Evolutionary conservation across 1,284 basidiomycete genomes (phyloP), one percentile per base, ranked within the genome.

Genomic region (Veloboletus limbatus): DNA sequence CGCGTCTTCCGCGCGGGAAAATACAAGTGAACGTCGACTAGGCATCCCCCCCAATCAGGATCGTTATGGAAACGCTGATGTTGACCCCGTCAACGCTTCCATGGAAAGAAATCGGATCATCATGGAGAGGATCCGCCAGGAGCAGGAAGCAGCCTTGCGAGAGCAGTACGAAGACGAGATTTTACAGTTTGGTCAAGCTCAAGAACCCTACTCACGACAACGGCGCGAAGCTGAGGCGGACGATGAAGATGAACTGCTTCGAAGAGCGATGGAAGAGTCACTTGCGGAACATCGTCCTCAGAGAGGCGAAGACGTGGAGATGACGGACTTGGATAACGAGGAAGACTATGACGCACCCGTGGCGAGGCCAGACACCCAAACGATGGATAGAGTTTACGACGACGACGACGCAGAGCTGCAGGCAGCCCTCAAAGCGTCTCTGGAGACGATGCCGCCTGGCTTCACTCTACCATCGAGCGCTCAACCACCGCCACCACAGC

Each of bases 391-490:
- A 40, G 78, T 82, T 30, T 89, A 92, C 55, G 91, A 93, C 55
- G 89, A 94, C 54, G 92, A 94, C 54, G 92, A 96, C 56, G 82
- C 77, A 27, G 86, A 90, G 58, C 69, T 95, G 28, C 88, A 94
- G 66, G 88, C 89, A 18, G 92, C 92, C 11, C 69, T 96, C 43
- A 82, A 75, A 59, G 92, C 91, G 3, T 92, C 89, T 33, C 70
- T 95, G 55, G 85, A 86, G 56, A 73, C 74, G 34, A 63, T 83
- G 20, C 83, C 89, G 1, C 65, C 71, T 16, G 84, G 74, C 26
- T 84, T 74, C 60, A 57, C 54, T 18, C 51, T 74, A 9, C 72
- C 74, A 14, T 52, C 63, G 61, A 58, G 64, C n/a, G 54, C 70
- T 24, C 62, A 65, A 33, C 45, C 49, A 10, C 54, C 46, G 3